Evolutionary conservation across 306 rosid genomes (phyloP).

Genomic region (Cyclanthera cordifolia): DNA sequence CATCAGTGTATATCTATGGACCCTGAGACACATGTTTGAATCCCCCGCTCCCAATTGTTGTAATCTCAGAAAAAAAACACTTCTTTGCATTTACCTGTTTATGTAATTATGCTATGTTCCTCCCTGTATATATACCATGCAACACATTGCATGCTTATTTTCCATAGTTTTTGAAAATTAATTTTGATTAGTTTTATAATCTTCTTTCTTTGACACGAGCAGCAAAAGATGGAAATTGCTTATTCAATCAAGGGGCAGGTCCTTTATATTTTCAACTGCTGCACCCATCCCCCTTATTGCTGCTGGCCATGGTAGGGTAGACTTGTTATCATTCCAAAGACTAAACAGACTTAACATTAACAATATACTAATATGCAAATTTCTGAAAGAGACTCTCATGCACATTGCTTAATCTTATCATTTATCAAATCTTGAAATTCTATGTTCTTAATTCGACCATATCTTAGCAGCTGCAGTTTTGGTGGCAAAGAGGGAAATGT

Average conservation of each 20-base stretch:
- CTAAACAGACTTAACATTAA: neutral
- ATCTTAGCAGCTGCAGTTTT: conserved; percentile 57
- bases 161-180: conserved; percentile 1
- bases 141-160: neutral
- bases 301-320: conserved; percentile 63
- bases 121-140: neutral
- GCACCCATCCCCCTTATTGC: conserved; percentile 71
- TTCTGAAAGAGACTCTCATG: neutral
- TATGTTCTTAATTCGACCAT: conserved; percentile 10
- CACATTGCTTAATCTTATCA: neutral
- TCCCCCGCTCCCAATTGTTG: too few species aligned
- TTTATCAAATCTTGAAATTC: conserved; percentile 5
- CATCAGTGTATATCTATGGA: too few species aligned
- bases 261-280: conserved; percentile 84
- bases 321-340: neutral
- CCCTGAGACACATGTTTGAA: too few species aligned
- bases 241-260: conserved; percentile 87
- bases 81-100: conserved; percentile 1
- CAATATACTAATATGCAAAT: neutral
- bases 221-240: conserved; percentile 84
- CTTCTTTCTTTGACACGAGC: conserved; percentile 24
- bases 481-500: conserved; percentile 65
- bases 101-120: conserved; percentile 5
- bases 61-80: too few species aligned
- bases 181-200: neutral